These are phyloP conservation scores for Ustilaginoidea virens DNA, from an alignment of 2,329 filamentous ascomycete species.

Conservation along the genomic window DNA sequence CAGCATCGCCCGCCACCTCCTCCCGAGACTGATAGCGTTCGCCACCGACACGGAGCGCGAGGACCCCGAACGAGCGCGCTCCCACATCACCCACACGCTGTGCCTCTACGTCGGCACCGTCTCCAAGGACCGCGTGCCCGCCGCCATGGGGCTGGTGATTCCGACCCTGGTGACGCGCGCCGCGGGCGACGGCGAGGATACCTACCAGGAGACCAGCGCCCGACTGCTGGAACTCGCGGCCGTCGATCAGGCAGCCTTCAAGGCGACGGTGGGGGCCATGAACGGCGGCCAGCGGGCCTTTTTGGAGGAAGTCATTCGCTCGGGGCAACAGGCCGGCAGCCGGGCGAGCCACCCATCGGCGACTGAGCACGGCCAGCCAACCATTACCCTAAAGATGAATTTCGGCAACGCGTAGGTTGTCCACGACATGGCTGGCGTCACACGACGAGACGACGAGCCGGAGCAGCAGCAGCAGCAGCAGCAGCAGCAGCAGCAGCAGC, in stretches of 20 bases:
- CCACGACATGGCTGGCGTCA: no score
- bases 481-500: no score
- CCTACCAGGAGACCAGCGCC: constrained; percentile 59
- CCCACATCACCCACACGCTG: constrained; percentile 58
- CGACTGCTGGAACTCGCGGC: constrained; percentile 70
- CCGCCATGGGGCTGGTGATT: constrained; percentile 61
- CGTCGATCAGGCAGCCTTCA: constrained; percentile 58
- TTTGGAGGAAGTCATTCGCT: constrained; percentile 67
- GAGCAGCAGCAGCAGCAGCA: no score
- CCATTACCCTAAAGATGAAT: constrained; percentile 88
- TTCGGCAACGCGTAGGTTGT: constrained; percentile 47
- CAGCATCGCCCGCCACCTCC: constrained; percentile 56
- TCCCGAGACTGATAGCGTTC: constrained; percentile 65
- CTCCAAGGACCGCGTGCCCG: constrained; percentile 27
- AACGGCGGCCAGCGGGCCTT: constrained; percentile 54
- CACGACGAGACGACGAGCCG: no score
- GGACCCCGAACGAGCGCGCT: constrained; percentile 63
- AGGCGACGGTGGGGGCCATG: constrained; percentile 57
- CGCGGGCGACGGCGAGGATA: constrained; percentile 40
- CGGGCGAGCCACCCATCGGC: constrained; percentile 22
- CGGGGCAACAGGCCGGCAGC: constrained; percentile 34
- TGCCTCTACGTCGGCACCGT: constrained; percentile 49
- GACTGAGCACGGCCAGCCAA: constrained; percentile 47
- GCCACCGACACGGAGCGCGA: constrained; percentile 54
- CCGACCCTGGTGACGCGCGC: constrained; percentile 64